Base-by-base conservation (phyloP, 1,284 basidiomycete genomes). In the Ceratobasidium sp. region DNA sequence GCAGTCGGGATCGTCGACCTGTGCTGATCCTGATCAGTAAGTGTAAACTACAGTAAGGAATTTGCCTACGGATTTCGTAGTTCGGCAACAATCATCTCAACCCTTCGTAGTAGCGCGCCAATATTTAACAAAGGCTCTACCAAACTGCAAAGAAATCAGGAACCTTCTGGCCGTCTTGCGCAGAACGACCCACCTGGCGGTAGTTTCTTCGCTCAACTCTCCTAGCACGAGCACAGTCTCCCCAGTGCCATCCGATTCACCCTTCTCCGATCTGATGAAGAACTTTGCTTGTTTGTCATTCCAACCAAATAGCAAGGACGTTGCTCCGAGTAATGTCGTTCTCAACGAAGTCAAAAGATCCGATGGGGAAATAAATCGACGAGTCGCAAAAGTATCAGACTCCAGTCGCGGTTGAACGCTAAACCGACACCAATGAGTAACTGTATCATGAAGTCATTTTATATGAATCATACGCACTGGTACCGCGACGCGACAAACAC, bases 101-200 rank as follows among this genome's bases (percentile, higher is more conserved):
- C 26, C 32, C 75, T 49, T 9, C 75, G 63, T 11, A 76, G 35
- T 18, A 74, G 43, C n/a, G 57, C 69, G 6, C 75, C 75, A 35
- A 76, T 73, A n/a, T 28, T 43, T 7, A 73, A 35, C 26, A 76
- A 73, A 3, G 72, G 73, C 30, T 50, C 50, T 0, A 66, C 32
- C 23, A 75, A 30, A 35, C 75, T 76, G 26, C 38, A 46, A n/a
- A 62, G 13, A 35, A 30, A 38, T 21, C n/a, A 21, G 26, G 11
- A 6, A 38, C 30, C 28, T 18, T 30, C 61, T 11, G 7, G 16
- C 7, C 43, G 41, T 74, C 58, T 18, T 28, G 4, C 23, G 28
- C 26, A n/a, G 23, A 35, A 26, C 23, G 28, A 63, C 80, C 74
- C 64, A 81, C 82, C 21, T 77, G 72, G 3, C 77, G 72, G 9